Conservation (phyloP, 1,284 basidiomycete genomes). For the Neonothopanus nambi region DNA sequence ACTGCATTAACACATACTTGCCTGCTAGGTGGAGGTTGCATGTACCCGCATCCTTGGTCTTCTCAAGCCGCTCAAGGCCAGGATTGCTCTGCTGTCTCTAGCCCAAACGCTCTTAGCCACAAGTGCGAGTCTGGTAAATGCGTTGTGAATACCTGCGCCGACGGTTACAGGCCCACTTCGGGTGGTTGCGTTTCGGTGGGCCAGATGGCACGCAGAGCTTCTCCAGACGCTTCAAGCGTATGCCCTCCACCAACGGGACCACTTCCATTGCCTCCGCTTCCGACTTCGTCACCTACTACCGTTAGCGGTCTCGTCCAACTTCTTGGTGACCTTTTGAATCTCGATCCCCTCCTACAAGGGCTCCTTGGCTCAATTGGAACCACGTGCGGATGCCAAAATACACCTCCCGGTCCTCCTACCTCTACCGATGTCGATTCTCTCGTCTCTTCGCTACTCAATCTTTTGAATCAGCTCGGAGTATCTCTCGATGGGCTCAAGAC, state of each 20-base stretch:
- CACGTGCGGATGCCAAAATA: constrained; percentile 1
- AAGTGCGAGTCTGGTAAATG: constrained; percentile 19
- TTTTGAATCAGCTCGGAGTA: no score
- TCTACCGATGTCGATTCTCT: no score
- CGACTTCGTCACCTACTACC: background rate
- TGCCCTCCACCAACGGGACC: background rate
- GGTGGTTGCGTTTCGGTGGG: constrained; percentile 7
- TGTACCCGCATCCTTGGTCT: constrained; percentile 16
- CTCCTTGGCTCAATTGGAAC: background rate
- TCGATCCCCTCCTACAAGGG: background rate
- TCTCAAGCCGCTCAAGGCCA: constrained; percentile 5
- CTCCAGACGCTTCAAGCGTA: background rate
- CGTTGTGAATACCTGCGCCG: constrained; percentile 13
- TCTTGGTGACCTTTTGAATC: background rate
- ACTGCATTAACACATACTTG: background rate
- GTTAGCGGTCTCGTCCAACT: background rate
- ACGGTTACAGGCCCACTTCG: constrained; percentile 7
- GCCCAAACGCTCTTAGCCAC: constrained; percentile 8
- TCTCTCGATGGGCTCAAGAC: no score
- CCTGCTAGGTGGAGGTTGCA: constrained; percentile 21
- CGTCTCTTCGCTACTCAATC: no score
- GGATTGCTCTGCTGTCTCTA: constrained; percentile 18
- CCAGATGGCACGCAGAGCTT: background rate
- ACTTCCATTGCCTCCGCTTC: background rate
- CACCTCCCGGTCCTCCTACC: background rate